Evolutionary conservation across 2,329 filamentous ascomycete genomes (phyloP).

Genomic region (Ambrosiella beaveri): DNA sequence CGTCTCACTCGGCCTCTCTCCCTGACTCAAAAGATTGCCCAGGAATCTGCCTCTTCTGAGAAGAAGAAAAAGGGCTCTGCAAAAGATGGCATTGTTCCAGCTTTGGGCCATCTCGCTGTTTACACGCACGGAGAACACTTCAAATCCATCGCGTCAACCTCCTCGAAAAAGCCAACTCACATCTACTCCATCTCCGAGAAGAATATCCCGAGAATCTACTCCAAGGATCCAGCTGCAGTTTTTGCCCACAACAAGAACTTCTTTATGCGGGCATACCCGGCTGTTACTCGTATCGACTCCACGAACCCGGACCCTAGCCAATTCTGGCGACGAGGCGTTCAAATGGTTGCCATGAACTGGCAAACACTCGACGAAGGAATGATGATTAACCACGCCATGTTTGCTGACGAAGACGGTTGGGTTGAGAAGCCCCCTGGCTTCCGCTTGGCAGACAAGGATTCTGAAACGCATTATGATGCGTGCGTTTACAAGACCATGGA

Average conservation of each 20-base stretch:
- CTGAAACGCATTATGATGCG: slow-evolving; percentile 27
- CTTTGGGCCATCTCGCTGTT: slow-evolving; percentile 55
- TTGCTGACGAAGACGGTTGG: slow-evolving; percentile 70
- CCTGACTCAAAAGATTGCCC: background rate
- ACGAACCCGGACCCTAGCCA: slow-evolving; percentile 88
- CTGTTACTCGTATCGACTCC: slow-evolving; percentile 59
- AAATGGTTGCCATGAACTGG: slow-evolving; percentile 98
- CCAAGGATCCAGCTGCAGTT: slow-evolving; percentile 53
- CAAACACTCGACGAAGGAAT: slow-evolving; percentile 86
- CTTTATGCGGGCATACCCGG: slow-evolving; percentile 85
- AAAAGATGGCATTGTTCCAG: background rate
- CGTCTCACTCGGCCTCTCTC: background rate
- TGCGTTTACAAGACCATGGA: slow-evolving; percentile 39
- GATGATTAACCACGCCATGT: slow-evolving; percentile 97
- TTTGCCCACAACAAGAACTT: slow-evolving; percentile 76
- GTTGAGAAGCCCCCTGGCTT: slow-evolving; percentile 68
- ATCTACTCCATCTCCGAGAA: slow-evolving; percentile 85
- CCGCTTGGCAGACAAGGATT: slow-evolving; percentile 30
- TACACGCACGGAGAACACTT: slow-evolving; percentile 82
- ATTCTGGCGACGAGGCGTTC: slow-evolving; percentile 85
- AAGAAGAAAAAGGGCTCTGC: background rate
- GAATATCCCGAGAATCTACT: slow-evolving; percentile 42
- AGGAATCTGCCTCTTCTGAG: background rate
- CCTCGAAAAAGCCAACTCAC: slow-evolving; percentile 40
- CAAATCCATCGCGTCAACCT: slow-evolving; percentile 49